Evolutionary conservation across 306 rosid species (phyloP).

Genomic region (Trifolium fragiferum): DNA sequence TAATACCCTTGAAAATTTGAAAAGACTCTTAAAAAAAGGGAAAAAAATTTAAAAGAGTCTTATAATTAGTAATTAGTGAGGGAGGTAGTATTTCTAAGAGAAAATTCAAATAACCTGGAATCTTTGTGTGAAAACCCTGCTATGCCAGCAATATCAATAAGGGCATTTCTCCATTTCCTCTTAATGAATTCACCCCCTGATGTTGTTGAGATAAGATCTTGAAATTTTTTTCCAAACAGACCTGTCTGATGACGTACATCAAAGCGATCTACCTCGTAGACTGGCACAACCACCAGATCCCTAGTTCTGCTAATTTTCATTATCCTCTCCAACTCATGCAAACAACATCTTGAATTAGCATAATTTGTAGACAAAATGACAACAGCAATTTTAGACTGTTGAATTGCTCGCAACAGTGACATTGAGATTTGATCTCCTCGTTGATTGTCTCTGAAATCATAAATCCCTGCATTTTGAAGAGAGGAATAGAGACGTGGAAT

Average conservation of each 20-base stretch:
- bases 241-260: neutral
- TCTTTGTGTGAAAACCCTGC: slow-evolving; percentile 21
- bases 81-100: too few species aligned
- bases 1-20: too few species aligned
- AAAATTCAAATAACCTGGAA: slow-evolving; percentile 23
- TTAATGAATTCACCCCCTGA: neutral
- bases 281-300: neutral
- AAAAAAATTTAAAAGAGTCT: too few species aligned
- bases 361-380: slow-evolving; percentile 28
- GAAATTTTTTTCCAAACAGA: neutral
- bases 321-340: slow-evolving; percentile 7
- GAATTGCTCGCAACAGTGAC: neutral
- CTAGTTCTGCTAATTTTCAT: neutral
- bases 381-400: neutral
- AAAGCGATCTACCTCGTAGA: neutral
- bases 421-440: slow-evolving; percentile 24
- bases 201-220: neutral
- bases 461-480: slow-evolving; percentile 19
- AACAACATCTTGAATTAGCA: slow-evolving; percentile 37
- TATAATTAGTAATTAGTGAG: too few species aligned
- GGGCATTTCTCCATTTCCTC: neutral
- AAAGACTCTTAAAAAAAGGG: neutral
- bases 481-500: neutral
- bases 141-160: neutral
- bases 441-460: slow-evolving; percentile 10